Evolutionary conservation across 805 yeast species (phyloP).

Genomic region (Sugiyamaella lignohabitans): DNA sequence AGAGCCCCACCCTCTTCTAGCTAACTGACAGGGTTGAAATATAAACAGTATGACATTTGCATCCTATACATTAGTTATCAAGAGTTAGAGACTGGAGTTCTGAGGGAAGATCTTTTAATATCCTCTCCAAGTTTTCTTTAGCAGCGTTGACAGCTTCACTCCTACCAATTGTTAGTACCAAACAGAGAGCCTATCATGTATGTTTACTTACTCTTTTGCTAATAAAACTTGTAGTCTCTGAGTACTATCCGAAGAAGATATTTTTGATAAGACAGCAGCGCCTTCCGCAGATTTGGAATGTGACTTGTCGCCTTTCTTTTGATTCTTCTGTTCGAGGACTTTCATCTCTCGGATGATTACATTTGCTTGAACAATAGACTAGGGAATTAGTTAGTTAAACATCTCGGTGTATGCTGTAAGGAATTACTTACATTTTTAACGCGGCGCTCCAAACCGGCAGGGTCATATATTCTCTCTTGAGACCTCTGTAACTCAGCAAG

Average conservation of each 20-base stretch:
- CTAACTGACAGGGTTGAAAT: no score
- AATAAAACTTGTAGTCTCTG: background rate
- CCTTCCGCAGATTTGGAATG: background rate
- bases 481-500: slow-evolving; percentile 38
- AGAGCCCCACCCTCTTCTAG: no score
- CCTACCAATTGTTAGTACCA: background rate
- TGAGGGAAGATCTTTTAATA: background rate
- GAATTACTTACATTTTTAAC: slow-evolving; percentile 6
- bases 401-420: background rate
- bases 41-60: no score
- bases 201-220: slow-evolving; percentile 1
- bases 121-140: background rate
- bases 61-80: no score
- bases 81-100: no score
- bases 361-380: background rate
- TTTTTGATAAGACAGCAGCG: no score
- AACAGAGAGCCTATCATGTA: background rate
- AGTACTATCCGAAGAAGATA: background rate
- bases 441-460: slow-evolving; percentile 22
- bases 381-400: background rate
- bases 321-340: background rate
- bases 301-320: background rate
- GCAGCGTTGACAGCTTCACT: background rate
- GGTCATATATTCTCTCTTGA: slow-evolving; percentile 21
- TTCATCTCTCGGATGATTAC: background rate